These are phyloP conservation scores for Hypoxylon sp. DNA, from an alignment of 2,329 filamentous ascomycete genomes.

Conservation along the genomic window DNA sequence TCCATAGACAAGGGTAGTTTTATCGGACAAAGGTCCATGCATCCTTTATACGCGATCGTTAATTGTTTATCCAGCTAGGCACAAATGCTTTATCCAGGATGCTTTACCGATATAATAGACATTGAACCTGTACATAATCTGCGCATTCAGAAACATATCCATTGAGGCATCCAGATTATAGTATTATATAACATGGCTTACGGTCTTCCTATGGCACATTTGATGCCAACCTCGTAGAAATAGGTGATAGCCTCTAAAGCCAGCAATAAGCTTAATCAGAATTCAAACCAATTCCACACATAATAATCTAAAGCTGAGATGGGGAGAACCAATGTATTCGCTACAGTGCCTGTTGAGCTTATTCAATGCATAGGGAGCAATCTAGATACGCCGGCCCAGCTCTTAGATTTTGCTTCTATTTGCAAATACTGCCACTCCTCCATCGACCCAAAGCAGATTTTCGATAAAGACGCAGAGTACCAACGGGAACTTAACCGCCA, in stretches of 20 bases:
- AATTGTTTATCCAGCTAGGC: not conserved
- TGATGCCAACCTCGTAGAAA: not conserved
- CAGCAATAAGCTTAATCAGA: not conserved
- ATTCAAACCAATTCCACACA: not conserved
- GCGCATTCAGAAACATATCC: not conserved
- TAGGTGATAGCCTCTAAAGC: not conserved
- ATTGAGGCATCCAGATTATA: not conserved
- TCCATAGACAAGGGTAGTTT: too few species aligned
- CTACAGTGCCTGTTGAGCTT: not conserved
- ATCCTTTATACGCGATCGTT: not conserved
- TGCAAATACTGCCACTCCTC: not conserved
- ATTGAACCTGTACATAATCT: not conserved
- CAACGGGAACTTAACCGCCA: not conserved
- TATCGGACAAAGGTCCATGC: not conserved
- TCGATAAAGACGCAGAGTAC: conserved; percentile 1
- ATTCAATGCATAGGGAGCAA: not conserved
- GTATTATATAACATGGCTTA: not conserved
- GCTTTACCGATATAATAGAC: not conserved
- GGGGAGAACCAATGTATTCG: not conserved
- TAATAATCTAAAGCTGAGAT: not conserved
- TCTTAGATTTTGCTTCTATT: not conserved
- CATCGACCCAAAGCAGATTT: not conserved
- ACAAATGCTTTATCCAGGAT: not conserved
- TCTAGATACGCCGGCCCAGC: not conserved
- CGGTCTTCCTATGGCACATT: not conserved